A percentile compares a stretch with the other conserved stretches of the same genome.
Conservation (phyloP, 1,284 basidiomycete genomes). For the Sporisorium graminicola region DNA sequence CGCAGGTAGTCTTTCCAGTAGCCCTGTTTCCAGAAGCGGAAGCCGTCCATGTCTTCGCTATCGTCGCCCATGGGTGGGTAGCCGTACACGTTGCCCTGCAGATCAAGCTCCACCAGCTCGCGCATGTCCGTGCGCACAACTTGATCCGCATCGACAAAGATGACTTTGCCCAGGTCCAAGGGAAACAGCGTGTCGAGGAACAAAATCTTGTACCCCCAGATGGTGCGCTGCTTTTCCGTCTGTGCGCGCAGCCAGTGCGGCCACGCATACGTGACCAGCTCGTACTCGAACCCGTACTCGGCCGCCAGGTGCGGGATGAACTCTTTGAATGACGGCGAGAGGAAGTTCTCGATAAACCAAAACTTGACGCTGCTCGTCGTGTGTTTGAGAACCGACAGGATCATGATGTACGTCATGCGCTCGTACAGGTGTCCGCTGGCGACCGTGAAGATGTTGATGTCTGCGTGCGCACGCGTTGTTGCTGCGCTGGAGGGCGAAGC, state of each 20-base stretch:
- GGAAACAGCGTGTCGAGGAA: conserved; percentile 99
- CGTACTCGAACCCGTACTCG: conserved; percentile 93
- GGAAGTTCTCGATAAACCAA: conserved; percentile 99
- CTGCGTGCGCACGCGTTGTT: conserved; percentile 67
- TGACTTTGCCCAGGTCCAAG: conserved; percentile 96
- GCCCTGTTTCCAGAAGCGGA: conserved; percentile 95
- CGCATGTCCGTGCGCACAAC: conserved; percentile 95
- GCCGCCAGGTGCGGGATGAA: conserved; percentile 92
- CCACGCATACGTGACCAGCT: conserved; percentile 98
- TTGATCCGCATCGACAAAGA: conserved; percentile 90
- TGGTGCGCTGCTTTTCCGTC: conserved; percentile 95
- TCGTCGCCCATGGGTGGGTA: conserved; percentile 99
- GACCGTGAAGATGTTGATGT: conserved; percentile 98
- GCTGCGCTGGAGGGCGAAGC: neutral
- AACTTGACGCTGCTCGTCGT: conserved; percentile 95
- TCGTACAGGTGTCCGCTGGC: conserved; percentile 96
- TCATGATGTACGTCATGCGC: conserved; percentile 98
- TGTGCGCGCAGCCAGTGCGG: conserved; percentile 96
- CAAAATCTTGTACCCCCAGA: conserved; percentile 99
- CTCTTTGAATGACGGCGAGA: conserved; percentile 96
- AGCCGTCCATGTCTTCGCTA: conserved; percentile 91
- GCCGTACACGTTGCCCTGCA: conserved; percentile 77
- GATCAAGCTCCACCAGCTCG: conserved; percentile 89
- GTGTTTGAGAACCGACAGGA: conserved; percentile 91
- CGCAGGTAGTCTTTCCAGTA: conserved; percentile 66